phyloP scores from a whole-genome alignment of 108 stramenopile species.

The Stephanodiscus minutulus region DNA sequence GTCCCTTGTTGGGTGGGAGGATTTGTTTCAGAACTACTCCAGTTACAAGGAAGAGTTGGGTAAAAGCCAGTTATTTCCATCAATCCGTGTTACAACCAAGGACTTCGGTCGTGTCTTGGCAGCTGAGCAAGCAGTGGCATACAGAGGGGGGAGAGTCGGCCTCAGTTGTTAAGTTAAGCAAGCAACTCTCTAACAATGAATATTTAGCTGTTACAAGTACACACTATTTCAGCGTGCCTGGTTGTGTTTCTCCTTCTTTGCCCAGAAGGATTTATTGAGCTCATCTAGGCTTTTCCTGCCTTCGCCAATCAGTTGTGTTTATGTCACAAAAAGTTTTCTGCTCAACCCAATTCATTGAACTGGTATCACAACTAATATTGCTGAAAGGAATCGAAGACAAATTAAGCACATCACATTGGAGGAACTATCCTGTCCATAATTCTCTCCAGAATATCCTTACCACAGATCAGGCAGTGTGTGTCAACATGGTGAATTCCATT shows the following conservation, averaged over 20 bases:
- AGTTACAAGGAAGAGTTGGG: slow-evolving; percentile 33
- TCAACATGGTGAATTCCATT: slow-evolving; percentile 7
- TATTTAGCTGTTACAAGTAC: background rate
- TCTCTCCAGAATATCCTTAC: too few species aligned
- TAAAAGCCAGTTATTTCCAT: slow-evolving; percentile 14
- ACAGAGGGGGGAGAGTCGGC: slow-evolving; percentile 24
- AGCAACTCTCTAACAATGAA: background rate
- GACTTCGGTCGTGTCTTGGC: slow-evolving; percentile 43
- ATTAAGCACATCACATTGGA: too few species aligned
- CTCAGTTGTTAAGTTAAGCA: slow-evolving; percentile 12
- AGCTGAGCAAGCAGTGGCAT: slow-evolving; percentile 42
- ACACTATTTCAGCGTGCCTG: background rate
- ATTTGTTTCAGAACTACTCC: slow-evolving; percentile 37
- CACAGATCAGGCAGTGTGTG: too few species aligned
- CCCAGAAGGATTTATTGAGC: background rate
- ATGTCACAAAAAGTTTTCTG: background rate
- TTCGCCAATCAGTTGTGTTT: background rate
- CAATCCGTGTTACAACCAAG: slow-evolving; percentile 33
- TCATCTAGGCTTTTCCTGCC: background rate
- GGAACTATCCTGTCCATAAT: too few species aligned
- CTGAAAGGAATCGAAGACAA: too few species aligned
- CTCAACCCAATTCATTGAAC: background rate
- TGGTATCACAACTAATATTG: background rate
- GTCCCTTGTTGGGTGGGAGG: slow-evolving; percentile 29
- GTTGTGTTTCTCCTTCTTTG: background rate